phyloP scores from a whole-genome alignment of 139 green algal species.

The Asterochloris sp. region DNA sequence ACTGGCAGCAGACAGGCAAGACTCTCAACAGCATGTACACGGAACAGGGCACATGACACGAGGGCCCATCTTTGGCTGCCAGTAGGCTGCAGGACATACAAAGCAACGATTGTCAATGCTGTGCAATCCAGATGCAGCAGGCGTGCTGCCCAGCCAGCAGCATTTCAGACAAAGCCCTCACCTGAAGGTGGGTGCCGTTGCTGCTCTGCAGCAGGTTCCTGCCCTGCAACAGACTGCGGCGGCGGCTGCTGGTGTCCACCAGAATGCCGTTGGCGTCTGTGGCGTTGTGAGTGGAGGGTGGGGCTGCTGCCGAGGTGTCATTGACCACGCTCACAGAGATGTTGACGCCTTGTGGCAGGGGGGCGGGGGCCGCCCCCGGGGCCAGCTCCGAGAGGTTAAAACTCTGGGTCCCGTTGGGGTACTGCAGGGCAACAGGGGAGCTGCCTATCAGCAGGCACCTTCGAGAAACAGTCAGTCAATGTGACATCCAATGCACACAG shows the following conservation, averaged over 20 bases:
- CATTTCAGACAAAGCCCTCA: background rate
- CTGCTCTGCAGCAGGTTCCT: background rate
- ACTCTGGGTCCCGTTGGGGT: background rate
- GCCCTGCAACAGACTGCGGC: background rate
- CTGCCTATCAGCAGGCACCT: background rate
- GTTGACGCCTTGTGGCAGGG: background rate
- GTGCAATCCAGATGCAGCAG: background rate
- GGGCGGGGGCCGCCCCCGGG: background rate
- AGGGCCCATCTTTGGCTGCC: background rate
- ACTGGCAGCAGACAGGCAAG: background rate
- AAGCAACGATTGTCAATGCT: background rate
- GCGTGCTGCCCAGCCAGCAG: background rate
- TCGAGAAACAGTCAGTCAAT: background rate
- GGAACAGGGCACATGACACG: background rate
- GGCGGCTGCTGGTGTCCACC: background rate
- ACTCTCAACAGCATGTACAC: background rate
- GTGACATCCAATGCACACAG: background rate
- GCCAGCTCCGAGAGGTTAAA: background rate
- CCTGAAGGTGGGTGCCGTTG: background rate
- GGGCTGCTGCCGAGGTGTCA: background rate
- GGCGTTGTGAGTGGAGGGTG: no score
- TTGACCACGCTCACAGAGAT: background rate
- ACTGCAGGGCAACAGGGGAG: background rate
- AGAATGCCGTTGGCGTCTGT: background rate
- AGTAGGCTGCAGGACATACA: background rate